phyloP scores from a whole-genome alignment of 1,284 basidiomycete genomes.

The Trametes polyzona region DNA sequence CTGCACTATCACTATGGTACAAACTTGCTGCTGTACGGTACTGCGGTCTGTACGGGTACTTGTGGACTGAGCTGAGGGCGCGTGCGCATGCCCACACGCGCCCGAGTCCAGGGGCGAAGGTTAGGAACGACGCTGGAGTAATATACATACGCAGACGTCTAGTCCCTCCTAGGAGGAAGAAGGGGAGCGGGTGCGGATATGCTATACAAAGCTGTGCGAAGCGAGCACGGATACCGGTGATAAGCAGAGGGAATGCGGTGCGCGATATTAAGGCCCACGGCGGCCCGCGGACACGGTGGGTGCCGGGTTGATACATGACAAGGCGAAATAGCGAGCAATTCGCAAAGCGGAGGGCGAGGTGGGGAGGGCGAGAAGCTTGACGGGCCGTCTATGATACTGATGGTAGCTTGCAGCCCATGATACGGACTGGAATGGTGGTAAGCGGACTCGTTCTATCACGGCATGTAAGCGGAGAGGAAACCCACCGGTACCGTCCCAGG shows the following conservation, averaged over 20 bases:
- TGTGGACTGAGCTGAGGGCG: too few species aligned
- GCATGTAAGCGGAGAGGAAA: constrained; percentile 11
- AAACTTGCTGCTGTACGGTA: too few species aligned
- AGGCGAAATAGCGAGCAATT: background rate
- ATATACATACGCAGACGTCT: background rate
- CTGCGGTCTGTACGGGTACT: constrained; percentile 20
- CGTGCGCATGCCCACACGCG: constrained; percentile 5
- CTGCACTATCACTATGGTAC: constrained; percentile 26
- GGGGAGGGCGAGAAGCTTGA: too few species aligned
- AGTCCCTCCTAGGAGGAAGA: too few species aligned
- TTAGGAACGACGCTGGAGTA: too few species aligned
- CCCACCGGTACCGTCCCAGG: constrained; percentile 73
- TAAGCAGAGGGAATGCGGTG: background rate
- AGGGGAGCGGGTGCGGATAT: background rate
- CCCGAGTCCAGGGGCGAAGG: too few species aligned
- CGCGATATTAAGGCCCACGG: background rate
- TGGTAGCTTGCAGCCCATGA: constrained; percentile 49
- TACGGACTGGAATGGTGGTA: constrained; percentile 41
- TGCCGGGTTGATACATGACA: too few species aligned
- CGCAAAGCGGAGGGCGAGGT: background rate
- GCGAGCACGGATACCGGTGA: background rate
- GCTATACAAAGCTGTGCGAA: too few species aligned
- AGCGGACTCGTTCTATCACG: background rate
- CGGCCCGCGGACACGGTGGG: background rate
- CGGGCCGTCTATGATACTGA: constrained; percentile 20